Conservation (phyloP, 2,329 filamentous ascomycete species). For the Lachnellula subtilissima region DNA sequence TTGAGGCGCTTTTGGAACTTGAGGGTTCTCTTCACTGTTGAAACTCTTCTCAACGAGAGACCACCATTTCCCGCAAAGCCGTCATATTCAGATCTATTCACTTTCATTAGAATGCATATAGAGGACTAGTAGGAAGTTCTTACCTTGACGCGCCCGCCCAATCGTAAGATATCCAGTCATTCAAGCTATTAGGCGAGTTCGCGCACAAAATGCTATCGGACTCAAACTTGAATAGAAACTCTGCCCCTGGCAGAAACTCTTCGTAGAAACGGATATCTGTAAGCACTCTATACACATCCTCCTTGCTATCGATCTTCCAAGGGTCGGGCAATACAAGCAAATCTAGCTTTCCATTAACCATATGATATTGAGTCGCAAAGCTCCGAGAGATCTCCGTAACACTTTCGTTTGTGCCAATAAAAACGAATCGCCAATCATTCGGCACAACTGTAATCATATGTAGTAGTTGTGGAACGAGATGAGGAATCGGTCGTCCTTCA, state of each 20-base stretch:
- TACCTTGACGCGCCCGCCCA: constrained; percentile 51
- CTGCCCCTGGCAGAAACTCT: constrained; percentile 44
- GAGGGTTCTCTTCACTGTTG: constrained; percentile 44
- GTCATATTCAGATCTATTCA: constrained; percentile 35
- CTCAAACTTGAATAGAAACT: constrained; percentile 52
- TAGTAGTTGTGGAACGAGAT: constrained; percentile 45
- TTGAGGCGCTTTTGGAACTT: constrained; percentile 45
- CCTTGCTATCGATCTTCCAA: constrained; percentile 42
- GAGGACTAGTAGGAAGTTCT: background rate
- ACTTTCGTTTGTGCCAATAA: constrained; percentile 47
- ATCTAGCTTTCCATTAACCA: constrained; percentile 47
- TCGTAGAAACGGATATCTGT: constrained; percentile 50
- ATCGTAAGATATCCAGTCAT: constrained; percentile 50
- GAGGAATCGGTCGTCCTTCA: constrained; percentile 43
- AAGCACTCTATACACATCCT: constrained; percentile 44
- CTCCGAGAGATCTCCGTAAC: constrained; percentile 41
- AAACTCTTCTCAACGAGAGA: constrained; percentile 49
- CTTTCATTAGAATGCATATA: background rate
- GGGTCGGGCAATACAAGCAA: constrained; percentile 44
- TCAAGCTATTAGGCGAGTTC: constrained; percentile 46
- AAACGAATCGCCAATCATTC: constrained; percentile 50
- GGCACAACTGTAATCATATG: constrained; percentile 50
- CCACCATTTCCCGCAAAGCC: constrained; percentile 50
- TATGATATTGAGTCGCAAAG: constrained; percentile 44
- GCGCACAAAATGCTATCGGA: constrained; percentile 52